phyloP scores from a whole-genome alignment of 306 rosid species.

The Dryas alaskensis region DNA sequence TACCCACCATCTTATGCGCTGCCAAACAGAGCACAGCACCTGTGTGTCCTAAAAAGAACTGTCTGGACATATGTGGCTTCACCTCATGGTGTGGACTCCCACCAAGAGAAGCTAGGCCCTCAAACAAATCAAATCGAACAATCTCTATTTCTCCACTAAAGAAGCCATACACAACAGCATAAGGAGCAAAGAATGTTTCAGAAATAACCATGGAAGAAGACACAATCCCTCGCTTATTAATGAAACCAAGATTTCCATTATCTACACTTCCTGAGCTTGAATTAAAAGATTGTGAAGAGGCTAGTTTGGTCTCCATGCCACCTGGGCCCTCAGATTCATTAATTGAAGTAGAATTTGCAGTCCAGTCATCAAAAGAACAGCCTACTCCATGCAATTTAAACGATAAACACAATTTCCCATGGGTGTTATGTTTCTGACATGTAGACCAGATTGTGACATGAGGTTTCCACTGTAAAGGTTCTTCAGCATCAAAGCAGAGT shows the following conservation, averaged over 20 bases:
- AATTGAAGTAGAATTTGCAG: constrained; percentile 34
- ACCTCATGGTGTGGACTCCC: constrained; percentile 44
- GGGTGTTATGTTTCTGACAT: constrained; percentile 37
- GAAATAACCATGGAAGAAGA: too few species aligned
- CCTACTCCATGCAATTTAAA: constrained; percentile 50
- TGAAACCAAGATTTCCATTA: constrained; percentile 28
- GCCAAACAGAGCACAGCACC: constrained; percentile 93
- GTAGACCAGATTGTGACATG: constrained; percentile 55
- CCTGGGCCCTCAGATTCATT: constrained; percentile 23
- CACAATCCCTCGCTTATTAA: constrained; percentile 39
- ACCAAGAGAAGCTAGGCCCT: constrained; percentile 44
- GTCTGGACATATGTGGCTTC: constrained; percentile 46
- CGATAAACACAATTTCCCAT: constrained; percentile 35
- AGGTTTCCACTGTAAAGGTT: constrained; percentile 73
- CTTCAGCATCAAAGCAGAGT: constrained; percentile 54
- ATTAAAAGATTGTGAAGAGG: constrained; percentile 26
- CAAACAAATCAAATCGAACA: constrained; percentile 64
- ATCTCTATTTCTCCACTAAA: constrained; percentile 74
- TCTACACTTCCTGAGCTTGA: constrained; percentile 34
- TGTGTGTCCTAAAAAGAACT: constrained; percentile 67
- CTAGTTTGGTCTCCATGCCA: constrained; percentile 33
- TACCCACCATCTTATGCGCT: constrained; percentile 65
- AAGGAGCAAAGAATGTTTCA: too few species aligned
- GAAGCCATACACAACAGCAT: constrained; percentile 74
- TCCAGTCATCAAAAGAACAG: constrained; percentile 54